phyloP scores from a whole-genome alignment of 2,329 filamentous ascomycete species.

The Pseudocercospora vitis region DNA sequence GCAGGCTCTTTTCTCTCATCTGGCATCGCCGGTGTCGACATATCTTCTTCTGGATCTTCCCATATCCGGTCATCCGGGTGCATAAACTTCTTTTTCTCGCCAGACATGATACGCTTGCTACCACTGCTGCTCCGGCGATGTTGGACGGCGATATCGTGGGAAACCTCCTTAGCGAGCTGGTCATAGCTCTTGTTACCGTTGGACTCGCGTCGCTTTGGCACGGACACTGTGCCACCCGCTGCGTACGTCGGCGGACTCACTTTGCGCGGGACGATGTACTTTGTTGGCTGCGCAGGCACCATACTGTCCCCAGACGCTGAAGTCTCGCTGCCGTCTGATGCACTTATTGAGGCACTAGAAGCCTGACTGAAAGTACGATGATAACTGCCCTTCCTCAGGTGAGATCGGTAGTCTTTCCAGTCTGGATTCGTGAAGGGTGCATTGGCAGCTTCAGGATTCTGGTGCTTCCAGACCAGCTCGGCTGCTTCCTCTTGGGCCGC shows the following conservation, averaged over 20 bases:
- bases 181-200: conserved; percentile 38
- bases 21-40: too few species aligned
- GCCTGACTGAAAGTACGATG: conserved; percentile 52
- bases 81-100: conserved; percentile 62
- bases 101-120: conserved; percentile 65
- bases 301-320: conserved; percentile 15
- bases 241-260: conserved; percentile 26
- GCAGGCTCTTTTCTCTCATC: conserved; percentile 18
- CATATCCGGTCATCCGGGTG: conserved; percentile 78
- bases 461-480: conserved; percentile 75
- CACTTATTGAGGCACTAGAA: conserved; percentile 19
- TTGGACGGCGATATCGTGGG: conserved; percentile 37
- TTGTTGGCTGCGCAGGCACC: conserved; percentile 6
- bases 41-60: conserved; percentile 71
- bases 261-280: conserved; percentile 22
- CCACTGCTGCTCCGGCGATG: conserved; percentile 61
- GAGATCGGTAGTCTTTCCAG: conserved; percentile 59
- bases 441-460: conserved; percentile 64
- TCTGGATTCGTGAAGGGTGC: conserved; percentile 40
- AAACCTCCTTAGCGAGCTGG: conserved; percentile 38
- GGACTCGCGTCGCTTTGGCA: conserved; percentile 28
- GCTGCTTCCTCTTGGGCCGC: conserved; percentile 75
- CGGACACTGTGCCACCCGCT: conserved; percentile 22
- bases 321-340: conserved; percentile 23
- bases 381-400: conserved; percentile 70